A percentile compares a stretch with the other conserved stretches of the same genome.
Conservation (phyloP, 2,329 filamentous ascomycete genomes). For the Nemania sp. region DNA sequence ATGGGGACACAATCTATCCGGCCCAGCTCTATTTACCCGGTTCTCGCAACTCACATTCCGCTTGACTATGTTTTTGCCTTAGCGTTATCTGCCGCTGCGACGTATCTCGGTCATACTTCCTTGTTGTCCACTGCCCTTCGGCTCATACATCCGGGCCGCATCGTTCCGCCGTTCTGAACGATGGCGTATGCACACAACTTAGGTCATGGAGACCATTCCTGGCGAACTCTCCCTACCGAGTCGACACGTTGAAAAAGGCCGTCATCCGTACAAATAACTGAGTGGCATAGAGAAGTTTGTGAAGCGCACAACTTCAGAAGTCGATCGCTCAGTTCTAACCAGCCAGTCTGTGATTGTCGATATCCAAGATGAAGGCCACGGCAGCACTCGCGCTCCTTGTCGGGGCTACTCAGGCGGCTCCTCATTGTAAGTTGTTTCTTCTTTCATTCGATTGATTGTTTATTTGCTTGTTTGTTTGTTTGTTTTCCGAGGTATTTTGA, state of each 20-base stretch:
- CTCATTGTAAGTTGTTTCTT: constrained; percentile 41
- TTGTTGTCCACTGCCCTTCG: constrained; percentile 2
- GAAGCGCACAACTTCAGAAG: neutral
- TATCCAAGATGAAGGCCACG: constrained; percentile 31
- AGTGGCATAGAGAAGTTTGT: neutral
- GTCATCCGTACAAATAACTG: neutral
- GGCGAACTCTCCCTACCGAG: neutral
- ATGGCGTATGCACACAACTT: neutral
- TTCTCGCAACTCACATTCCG: constrained; percentile 25
- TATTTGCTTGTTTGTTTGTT: neutral
- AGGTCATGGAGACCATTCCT: neutral
- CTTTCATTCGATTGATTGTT: neutral
- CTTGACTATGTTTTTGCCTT: constrained; percentile 3
- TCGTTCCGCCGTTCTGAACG: neutral
- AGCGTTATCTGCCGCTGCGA: constrained; percentile 15
- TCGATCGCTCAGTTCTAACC: neutral
- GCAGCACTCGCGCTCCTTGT: constrained; percentile 30
- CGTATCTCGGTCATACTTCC: constrained; percentile 15
- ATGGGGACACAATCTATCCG: constrained; percentile 19
- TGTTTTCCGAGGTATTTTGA: neutral
- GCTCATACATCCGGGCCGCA: neutral
- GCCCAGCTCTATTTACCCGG: constrained; percentile 21
- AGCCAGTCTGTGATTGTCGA: neutral
- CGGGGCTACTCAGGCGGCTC: constrained; percentile 33
- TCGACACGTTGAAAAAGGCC: neutral